Percentiles rank a stretch among this genome's conserved stretches.
Conservation (phyloP, 2,329 filamentous ascomycete genomes). For the Penicillium paneum region DNA sequence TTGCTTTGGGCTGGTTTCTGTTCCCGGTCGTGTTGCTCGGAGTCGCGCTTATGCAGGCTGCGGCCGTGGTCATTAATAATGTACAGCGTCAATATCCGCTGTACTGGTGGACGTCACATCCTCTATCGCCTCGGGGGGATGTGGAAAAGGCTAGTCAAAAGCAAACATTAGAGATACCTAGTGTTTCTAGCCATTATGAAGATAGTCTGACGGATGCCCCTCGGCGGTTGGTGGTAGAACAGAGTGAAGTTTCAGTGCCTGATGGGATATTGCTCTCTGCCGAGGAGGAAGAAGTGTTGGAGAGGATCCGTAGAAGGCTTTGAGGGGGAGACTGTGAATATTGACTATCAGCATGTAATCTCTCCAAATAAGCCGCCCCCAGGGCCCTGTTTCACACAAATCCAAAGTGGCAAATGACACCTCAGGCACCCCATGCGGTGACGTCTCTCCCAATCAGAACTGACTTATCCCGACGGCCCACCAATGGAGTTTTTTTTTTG, state of each 20-base stretch:
- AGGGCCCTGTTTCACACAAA: neutral
- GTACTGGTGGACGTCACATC: slow-evolving; percentile 60
- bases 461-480: neutral
- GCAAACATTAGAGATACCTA: slow-evolving; percentile 11
- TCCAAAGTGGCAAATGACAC: slow-evolving; percentile 6
- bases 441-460: slow-evolving; percentile 11
- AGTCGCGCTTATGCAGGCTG: slow-evolving; percentile 58
- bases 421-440: slow-evolving; percentile 8
- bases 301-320: slow-evolving; percentile 35
- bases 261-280: slow-evolving; percentile 34
- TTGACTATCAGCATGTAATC: neutral
- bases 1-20: slow-evolving; percentile 64
- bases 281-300: slow-evolving; percentile 33
- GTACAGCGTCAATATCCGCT: slow-evolving; percentile 63
- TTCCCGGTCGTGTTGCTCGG: slow-evolving; percentile 62
- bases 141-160: slow-evolving; percentile 21
- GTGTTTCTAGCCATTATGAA: slow-evolving; percentile 21
- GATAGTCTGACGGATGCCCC: slow-evolving; percentile 23
- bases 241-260: slow-evolving; percentile 32
- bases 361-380: neutral
- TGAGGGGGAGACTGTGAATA: no score
- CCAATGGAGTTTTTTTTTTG: slow-evolving; percentile 13
- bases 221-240: slow-evolving; percentile 30
- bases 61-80: slow-evolving; percentile 67
- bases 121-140: slow-evolving; percentile 22